phyloP scores from a whole-genome alignment of 140 eudicot species.

The Senecio squalidus region DNA sequence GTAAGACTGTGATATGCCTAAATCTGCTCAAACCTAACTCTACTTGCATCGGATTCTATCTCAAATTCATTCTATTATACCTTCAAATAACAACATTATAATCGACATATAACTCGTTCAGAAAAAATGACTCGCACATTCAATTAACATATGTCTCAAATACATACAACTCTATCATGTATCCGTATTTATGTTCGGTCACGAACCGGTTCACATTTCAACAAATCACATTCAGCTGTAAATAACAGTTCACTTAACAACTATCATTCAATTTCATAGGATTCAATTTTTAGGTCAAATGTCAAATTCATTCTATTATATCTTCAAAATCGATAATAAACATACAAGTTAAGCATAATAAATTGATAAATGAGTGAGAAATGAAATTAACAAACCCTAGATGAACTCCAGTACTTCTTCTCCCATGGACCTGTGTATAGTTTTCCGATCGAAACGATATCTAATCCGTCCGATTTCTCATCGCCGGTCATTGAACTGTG shows the following conservation, averaged over 20 bases:
- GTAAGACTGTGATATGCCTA: background rate
- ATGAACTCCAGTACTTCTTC: constrained; percentile 99
- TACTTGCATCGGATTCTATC: constrained; percentile 8
- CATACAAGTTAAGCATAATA: background rate
- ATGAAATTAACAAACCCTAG: constrained; percentile 74
- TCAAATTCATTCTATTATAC: background rate
- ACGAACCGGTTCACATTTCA: no score
- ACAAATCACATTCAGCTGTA: background rate
- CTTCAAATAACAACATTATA: background rate
- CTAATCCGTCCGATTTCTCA: constrained; percentile 70
- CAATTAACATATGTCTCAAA: no score
- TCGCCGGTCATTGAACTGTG: background rate
- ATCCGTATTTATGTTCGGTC: no score
- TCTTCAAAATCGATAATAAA: background rate
- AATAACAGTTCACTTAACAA: no score
- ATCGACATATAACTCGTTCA: no score
- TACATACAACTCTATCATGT: no score
- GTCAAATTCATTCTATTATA: background rate
- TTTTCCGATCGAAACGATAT: constrained; percentile 69
- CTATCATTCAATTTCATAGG: background rate
- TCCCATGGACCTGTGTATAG: constrained; percentile 74
- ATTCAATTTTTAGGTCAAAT: background rate
- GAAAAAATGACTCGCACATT: no score
- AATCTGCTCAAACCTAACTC: constrained; percentile 14
- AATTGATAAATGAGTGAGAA: background rate